phyloP scores from a whole-genome alignment of 75 land plant genomes.

The Pinus albicaulis region DNA sequence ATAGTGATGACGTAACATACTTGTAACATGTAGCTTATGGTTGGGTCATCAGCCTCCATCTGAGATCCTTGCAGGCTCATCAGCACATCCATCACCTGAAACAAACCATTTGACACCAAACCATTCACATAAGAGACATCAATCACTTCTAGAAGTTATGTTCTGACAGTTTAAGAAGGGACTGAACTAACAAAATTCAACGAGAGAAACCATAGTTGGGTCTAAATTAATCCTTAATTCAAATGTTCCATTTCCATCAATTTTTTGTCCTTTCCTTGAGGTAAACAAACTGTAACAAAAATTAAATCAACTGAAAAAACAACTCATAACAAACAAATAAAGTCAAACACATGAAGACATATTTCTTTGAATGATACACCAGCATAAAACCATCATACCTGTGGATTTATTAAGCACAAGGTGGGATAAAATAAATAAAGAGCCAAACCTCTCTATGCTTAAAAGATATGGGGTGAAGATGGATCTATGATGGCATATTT shows the following conservation, averaged over 20 bases:
- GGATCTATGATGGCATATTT: no score
- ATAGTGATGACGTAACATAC: slow-evolving; percentile 25
- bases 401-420: no score
- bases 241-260: not conserved
- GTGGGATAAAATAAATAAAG: no score
- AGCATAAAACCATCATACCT: no score
- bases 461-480: no score
- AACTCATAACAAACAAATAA: not conserved
- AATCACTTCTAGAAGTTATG: not conserved
- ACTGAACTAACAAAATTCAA: not conserved
- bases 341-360: not conserved
- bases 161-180: not conserved
- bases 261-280: not conserved
- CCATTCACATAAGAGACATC: not conserved
- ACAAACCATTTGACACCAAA: slow-evolving; percentile 79
- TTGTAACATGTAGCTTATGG: slow-evolving; percentile 97
- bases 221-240: not conserved
- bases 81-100: slow-evolving; percentile 95
- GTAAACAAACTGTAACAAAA: not conserved
- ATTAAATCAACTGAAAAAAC: not conserved
- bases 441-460: no score
- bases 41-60: slow-evolving; percentile 95
- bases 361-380: not conserved
- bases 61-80: slow-evolving; percentile 93
- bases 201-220: not conserved